A percentile compares a stretch with the other conserved stretches of the same genome.
Conservation (phyloP, 1,139 yeast genomes). For the Geotrichum candidum region DNA sequence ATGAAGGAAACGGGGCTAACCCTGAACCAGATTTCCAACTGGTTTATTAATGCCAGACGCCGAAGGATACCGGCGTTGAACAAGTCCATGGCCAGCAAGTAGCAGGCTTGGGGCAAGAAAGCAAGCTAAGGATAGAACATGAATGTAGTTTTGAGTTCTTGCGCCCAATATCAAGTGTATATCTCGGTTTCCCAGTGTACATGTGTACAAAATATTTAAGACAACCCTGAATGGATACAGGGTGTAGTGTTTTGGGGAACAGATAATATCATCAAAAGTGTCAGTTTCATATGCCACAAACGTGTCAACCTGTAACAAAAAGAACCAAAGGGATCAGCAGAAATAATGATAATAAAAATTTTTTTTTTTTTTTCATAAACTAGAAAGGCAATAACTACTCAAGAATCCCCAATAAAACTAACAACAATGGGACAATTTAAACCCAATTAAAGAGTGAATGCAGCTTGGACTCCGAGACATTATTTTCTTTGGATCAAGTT, state of each 20-base stretch:
- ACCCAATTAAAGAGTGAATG: too few relatives aligned
- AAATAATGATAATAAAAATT: too few relatives aligned
- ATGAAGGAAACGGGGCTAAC: conserved; percentile 81
- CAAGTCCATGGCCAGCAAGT: not conserved
- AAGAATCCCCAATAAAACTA: too few relatives aligned
- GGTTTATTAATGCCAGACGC: conserved; percentile 95
- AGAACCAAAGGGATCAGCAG: not conserved
- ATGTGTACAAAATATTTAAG: not conserved
- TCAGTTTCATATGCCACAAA: not conserved
- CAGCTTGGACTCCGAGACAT: too few relatives aligned
- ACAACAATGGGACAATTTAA: too few relatives aligned
- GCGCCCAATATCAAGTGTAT: not conserved
- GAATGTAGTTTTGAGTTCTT: not conserved
- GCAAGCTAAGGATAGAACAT: not conserved
- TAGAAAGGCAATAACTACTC: too few relatives aligned
- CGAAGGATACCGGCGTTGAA: conserved; percentile 34
- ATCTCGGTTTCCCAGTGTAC: not conserved
- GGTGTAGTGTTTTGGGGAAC: not conserved
- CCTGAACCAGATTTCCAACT: conserved; percentile 85
- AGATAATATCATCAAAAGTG: not conserved
- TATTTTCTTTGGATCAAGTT: too few relatives aligned
- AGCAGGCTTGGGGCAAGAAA: not conserved
- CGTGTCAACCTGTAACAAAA: not conserved
- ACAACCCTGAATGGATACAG: too few relatives aligned
- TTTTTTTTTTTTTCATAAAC: too few relatives aligned